Evolutionary conservation across 2,329 filamentous ascomycete genomes (phyloP).

Genomic region (Neofusicoccum parvum): DNA sequence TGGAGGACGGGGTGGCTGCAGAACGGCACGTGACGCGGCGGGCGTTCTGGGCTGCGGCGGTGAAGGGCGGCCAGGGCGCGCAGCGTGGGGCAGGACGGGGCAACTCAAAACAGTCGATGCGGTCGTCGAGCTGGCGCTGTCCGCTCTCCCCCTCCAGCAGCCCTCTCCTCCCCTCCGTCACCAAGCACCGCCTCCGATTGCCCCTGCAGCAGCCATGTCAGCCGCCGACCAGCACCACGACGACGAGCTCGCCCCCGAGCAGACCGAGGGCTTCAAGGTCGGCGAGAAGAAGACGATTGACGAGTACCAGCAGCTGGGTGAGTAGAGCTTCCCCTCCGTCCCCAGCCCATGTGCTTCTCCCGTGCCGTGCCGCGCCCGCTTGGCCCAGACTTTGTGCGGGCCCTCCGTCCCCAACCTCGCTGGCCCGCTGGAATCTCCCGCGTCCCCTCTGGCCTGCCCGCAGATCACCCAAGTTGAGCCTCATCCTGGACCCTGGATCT

Average conservation of each 20-base stretch:
- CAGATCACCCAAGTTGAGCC: slow-evolving; percentile 12
- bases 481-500: slow-evolving; percentile 10
- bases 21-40: slow-evolving; percentile 5
- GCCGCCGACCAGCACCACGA: slow-evolving; percentile 47
- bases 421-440: slow-evolving; percentile 1
- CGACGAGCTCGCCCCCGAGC: slow-evolving; percentile 82
- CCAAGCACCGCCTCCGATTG: slow-evolving; percentile 20
- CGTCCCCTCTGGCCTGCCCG: not conserved
- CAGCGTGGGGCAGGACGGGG: slow-evolving; percentile 17
- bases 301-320: slow-evolving; percentile 92
- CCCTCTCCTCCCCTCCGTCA: not conserved
- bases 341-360: slow-evolving; percentile 8
- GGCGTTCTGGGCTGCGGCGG: slow-evolving; percentile 14
- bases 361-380: slow-evolving; percentile 1
- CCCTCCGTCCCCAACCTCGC: not conserved
- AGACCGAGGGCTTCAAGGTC: slow-evolving; percentile 96
- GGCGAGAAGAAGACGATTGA: slow-evolving; percentile 98
- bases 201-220: slow-evolving; percentile 29
- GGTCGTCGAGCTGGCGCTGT: slow-evolving; percentile 14
- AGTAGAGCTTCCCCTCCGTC: slow-evolving; percentile 39
- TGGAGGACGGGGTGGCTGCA: slow-evolving; percentile 11
- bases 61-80: slow-evolving; percentile 9
- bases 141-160: slow-evolving; percentile 4
- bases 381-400: not conserved
- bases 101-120: slow-evolving; percentile 17